Evolutionary conservation across 345 rosid species (phyloP).

Genomic region (Eucalyptus polybractea): DNA sequence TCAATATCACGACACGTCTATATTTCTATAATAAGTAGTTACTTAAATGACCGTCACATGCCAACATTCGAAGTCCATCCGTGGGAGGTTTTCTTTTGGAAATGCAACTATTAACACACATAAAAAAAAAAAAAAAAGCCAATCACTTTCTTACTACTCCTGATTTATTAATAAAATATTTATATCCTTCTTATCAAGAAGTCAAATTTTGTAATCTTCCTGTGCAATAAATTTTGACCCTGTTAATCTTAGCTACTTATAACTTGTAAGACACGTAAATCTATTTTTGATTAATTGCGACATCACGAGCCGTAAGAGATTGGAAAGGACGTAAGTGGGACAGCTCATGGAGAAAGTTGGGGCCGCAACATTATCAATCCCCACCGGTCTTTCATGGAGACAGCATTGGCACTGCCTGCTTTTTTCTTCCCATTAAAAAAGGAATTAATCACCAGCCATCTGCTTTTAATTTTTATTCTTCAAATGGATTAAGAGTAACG

Average conservation of each 20-base stretch:
- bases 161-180: too few relatives aligned
- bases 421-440: too few relatives aligned
- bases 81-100: not conserved
- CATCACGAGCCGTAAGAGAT: not conserved
- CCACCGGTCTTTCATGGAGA: not conserved
- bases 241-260: not conserved
- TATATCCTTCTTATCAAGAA: not conserved
- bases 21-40: too few relatives aligned
- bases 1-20: too few relatives aligned
- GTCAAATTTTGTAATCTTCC: not conserved
- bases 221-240: not conserved
- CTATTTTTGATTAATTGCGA: not conserved
- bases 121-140: too few relatives aligned
- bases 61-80: not conserved
- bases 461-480: not conserved
- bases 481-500: not conserved
- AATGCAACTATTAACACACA: too few relatives aligned
- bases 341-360: not conserved
- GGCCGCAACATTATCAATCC: not conserved
- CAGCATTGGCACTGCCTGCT: not conserved
- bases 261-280: not conserved
- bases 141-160: too few relatives aligned
- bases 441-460: not conserved
- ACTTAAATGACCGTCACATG: not conserved
- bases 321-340: not conserved